phyloP scores from a whole-genome alignment of 164 flowering plant species.

The Echeveria elegans region DNA sequence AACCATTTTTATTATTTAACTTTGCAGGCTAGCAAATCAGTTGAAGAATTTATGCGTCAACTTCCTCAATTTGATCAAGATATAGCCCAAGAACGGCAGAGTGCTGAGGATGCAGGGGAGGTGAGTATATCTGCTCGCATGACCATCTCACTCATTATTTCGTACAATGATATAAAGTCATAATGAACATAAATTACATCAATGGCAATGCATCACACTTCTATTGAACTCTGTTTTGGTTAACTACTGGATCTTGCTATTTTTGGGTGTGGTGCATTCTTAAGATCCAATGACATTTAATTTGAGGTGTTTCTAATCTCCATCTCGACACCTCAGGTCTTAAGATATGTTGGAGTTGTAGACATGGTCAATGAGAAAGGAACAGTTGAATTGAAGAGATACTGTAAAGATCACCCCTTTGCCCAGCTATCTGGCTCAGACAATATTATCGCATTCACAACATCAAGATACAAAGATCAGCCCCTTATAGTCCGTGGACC shows the following conservation, averaged over 20 bases:
- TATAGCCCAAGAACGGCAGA: constrained; percentile 38
- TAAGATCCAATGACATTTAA: not conserved
- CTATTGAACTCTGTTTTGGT: not conserved
- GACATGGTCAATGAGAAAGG: constrained; percentile 63
- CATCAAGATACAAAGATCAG: constrained; percentile 72
- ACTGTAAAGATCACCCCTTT: constrained; percentile 84
- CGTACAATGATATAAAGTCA: not conserved
- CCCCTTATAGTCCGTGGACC: constrained; percentile 92
- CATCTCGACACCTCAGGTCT: constrained; percentile 35
- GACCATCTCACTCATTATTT: not conserved
- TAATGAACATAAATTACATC: not conserved
- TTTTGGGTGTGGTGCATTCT: not conserved
- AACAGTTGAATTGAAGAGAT: constrained; percentile 53
- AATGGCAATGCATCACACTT: not conserved
- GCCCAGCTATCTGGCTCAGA: constrained; percentile 94
- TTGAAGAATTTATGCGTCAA: constrained; percentile 67
- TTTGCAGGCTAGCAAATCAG: constrained; percentile 54
- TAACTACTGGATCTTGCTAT: not conserved
- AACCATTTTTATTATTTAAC: not conserved
- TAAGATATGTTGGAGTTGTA: constrained; percentile 95
- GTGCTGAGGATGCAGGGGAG: constrained; percentile 71
- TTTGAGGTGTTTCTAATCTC: not conserved
- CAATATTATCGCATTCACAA: constrained; percentile 91
- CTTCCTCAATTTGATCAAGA: constrained; percentile 74
- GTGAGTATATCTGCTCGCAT: constrained; percentile 42